A percentile compares a stretch with the other conserved stretches of the same genome.
Evolutionary conservation across 345 rosid species (phyloP).

Genomic region (Triadica sebifera): DNA sequence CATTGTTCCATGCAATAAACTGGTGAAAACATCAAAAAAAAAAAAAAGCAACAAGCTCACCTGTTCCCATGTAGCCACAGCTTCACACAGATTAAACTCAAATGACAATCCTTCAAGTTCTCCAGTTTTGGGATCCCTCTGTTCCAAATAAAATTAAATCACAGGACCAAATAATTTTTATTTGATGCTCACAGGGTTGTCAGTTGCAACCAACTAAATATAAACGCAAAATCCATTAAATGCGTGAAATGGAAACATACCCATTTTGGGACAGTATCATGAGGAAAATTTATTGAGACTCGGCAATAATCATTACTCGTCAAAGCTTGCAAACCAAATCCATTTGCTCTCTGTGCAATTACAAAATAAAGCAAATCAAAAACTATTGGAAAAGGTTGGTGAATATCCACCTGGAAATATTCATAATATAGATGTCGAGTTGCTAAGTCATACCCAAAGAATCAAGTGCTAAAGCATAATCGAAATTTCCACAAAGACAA

Average conservation of each 20-base stretch:
- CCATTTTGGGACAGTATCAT: slow-evolving; percentile 83
- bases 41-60: slow-evolving; percentile 28
- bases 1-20: background rate
- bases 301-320: slow-evolving; percentile 60
- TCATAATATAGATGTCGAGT: background rate
- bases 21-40: background rate
- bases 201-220: background rate
- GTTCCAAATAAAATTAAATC: slow-evolving; percentile 18
- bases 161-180: background rate
- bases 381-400: background rate
- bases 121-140: slow-evolving; percentile 91
- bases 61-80: slow-evolving; percentile 94
- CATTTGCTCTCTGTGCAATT: slow-evolving; percentile 74
- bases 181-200: background rate
- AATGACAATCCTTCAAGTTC: slow-evolving; percentile 75
- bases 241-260: slow-evolving; percentile 35
- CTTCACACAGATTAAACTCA: slow-evolving; percentile 85
- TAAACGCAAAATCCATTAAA: background rate
- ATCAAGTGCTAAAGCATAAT: background rate
- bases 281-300: slow-evolving; percentile 63
- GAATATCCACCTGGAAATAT: background rate
- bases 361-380: slow-evolving; percentile 7
- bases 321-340: slow-evolving; percentile 74
- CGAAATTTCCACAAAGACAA: background rate
- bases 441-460: background rate